Percentiles rank a stretch among this genome's conserved stretches.
Conservation (phyloP, 805 yeast species). For the Ogataea methylovora region DNA sequence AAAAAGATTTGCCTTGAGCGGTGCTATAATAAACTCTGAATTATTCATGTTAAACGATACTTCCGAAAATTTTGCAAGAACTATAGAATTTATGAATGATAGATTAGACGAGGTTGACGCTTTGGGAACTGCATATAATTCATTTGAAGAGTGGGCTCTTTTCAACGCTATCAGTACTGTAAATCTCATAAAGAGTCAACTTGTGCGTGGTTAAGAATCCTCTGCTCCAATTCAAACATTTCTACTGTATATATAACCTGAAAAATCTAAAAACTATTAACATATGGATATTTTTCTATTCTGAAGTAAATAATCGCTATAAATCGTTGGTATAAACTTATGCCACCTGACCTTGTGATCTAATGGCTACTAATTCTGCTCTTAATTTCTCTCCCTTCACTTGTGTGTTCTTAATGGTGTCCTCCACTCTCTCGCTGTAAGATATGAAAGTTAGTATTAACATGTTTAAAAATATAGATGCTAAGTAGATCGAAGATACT, state of each 20-base stretch:
- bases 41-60: slow-evolving; percentile 73
- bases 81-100: slow-evolving; percentile 56
- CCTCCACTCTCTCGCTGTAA: slow-evolving; percentile 54
- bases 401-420: slow-evolving; percentile 52
- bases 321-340: too few relatives aligned
- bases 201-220: slow-evolving; percentile 56
- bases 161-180: slow-evolving; percentile 58
- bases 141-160: slow-evolving; percentile 67
- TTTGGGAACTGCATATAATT: slow-evolving; percentile 53
- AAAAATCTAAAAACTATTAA: too few relatives aligned
- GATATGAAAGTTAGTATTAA: background rate
- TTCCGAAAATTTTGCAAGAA: slow-evolving; percentile 45
- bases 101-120: slow-evolving; percentile 46
- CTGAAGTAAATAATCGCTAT: too few relatives aligned
- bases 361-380: slow-evolving; percentile 26
- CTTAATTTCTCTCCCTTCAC: slow-evolving; percentile 51
- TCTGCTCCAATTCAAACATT: too few relatives aligned
- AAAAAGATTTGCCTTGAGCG: slow-evolving; percentile 65
- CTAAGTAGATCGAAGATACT: background rate
- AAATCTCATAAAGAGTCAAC: slow-evolving; percentile 66
- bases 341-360: slow-evolving; percentile 4
- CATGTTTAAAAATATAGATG: background rate
- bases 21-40: slow-evolving; percentile 70
- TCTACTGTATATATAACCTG: too few relatives aligned
- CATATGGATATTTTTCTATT: too few relatives aligned